These are phyloP conservation scores for Heterobasidion irregulare DNA, from an alignment of 1,284 basidiomycete genomes.

Conservation along the genomic window DNA sequence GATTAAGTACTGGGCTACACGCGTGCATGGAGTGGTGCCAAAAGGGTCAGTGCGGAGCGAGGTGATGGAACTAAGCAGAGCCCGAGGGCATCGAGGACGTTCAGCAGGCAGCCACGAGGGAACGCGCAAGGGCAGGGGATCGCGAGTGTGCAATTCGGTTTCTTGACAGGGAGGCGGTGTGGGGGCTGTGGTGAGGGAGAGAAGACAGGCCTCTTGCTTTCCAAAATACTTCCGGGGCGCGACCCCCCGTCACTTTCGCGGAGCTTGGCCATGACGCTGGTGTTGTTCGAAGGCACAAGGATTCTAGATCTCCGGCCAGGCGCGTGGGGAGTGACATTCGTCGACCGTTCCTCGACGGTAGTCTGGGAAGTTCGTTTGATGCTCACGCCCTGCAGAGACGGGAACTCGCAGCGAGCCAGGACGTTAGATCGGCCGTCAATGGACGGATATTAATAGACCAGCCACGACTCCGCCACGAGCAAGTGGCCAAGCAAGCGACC, in stretches of 20 bases:
- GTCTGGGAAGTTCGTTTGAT: neutral
- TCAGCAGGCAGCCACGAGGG: neutral
- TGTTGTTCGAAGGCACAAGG: neutral
- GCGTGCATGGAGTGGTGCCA: neutral
- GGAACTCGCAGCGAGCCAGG: neutral
- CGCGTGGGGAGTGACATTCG: neutral
- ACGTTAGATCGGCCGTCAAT: neutral
- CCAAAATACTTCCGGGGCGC: neutral
- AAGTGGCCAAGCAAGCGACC: neutral
- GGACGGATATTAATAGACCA: neutral
- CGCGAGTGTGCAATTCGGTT: neutral
- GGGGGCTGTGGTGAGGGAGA: neutral
- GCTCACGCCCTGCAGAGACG: neutral
- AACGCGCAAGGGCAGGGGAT: neutral
- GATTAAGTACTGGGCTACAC: conserved; percentile 10
- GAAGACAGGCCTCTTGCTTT: neutral
- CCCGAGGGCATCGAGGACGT: conserved; percentile 1
- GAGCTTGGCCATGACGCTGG: neutral
- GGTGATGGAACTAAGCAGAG: neutral
- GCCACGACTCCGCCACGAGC: neutral
- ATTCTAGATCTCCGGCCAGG: neutral
- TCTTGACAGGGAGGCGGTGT: neutral
- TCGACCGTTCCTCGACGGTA: neutral
- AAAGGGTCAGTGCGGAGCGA: neutral
- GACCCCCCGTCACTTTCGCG: neutral